Evolutionary conservation across 306 rosid genomes (phyloP).

Genomic region (Mimosa pudica): DNA sequence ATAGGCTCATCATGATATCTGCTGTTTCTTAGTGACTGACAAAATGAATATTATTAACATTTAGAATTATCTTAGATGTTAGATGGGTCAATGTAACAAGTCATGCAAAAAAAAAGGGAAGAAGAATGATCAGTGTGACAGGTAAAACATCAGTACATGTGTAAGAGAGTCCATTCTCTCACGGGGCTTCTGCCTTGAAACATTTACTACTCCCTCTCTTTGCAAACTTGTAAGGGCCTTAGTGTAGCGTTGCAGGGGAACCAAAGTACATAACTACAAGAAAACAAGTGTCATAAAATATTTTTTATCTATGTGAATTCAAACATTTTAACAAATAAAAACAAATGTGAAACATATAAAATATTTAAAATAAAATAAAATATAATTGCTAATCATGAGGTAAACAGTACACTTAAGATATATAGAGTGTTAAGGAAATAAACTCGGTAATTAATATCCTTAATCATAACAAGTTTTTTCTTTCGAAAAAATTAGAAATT

Average conservation of each 20-base stretch:
- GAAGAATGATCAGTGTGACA: too few relatives aligned
- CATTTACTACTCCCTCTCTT: constrained; percentile 48
- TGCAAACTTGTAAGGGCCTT: constrained; percentile 48
- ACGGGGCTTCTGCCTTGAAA: constrained; percentile 47
- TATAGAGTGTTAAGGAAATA: too few relatives aligned
- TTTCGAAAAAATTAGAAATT: too few relatives aligned
- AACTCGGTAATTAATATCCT: neutral
- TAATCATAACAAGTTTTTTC: neutral
- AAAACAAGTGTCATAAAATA: neutral
- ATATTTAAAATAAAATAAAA: neutral
- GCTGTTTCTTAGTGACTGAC: constrained; percentile 44
- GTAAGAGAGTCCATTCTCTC: constrained; percentile 39
- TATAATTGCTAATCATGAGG: neutral
- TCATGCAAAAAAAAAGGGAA: too few relatives aligned
- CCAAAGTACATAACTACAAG: constrained; percentile 48
- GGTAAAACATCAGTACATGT: constrained; percentile 34
- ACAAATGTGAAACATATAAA: neutral
- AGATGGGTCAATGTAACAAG: neutral
- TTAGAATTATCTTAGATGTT: neutral
- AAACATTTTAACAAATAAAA: neutral
- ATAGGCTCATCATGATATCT: constrained; percentile 42
- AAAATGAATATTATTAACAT: constrained; percentile 23
- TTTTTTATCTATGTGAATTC: neutral
- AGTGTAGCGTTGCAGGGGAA: constrained; percentile 54
- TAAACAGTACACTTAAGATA: too few relatives aligned